Evolutionary conservation across 139 green algal species (phyloP), one percentile per base, ranked within the genome.

Genomic region (Zygnema cylindricum): DNA sequence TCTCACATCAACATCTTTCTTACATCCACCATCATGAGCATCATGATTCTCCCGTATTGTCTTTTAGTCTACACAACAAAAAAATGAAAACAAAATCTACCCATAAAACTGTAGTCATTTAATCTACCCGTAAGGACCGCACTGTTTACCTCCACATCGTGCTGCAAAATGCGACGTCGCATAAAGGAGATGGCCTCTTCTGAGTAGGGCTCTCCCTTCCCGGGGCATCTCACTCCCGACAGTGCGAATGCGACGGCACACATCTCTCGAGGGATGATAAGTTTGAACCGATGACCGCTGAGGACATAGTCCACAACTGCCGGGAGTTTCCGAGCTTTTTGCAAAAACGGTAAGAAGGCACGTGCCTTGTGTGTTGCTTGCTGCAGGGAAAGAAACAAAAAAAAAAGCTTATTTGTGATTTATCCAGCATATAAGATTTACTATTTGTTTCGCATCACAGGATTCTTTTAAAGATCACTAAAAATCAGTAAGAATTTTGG

Each of bases 291-390:
- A 93, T 98, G 94, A 0, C 94, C 96, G 25, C 71, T 93, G 43
- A 98, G 89, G 73, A 98, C 96, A 76, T 94, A 95, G 90, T 99
- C 96, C 39, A 98, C 95, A 55, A 96, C 84, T 0, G 87, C 96
- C 0, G 73, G 49, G 81, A 96, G 77, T 81, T 93, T 94, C 91
- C 95, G 95, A 22, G 82, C 90, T 55, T 97, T 94, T 90, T 98
- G 94, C 82, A 99, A 93, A 94, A 98, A 99, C 49, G 96, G 95
- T 84, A 99, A 94, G 94, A 98, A 96, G 93, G 98, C 94, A 89
- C 96, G 95, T 82, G 96, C 95, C 84, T 94, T 94, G 35, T 90
- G 35, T 1, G 81, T 69, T 35, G 86, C 76, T 32, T 21, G 43
- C 84, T 92, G 88, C 25, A 16, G 16, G 16, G 16, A 63, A 63